Percentiles rank a stretch among this genome's conserved stretches.
phyloP scores from a whole-genome alignment of 1,139 yeast genomes.

The Meyerozyma sp. region DNA sequence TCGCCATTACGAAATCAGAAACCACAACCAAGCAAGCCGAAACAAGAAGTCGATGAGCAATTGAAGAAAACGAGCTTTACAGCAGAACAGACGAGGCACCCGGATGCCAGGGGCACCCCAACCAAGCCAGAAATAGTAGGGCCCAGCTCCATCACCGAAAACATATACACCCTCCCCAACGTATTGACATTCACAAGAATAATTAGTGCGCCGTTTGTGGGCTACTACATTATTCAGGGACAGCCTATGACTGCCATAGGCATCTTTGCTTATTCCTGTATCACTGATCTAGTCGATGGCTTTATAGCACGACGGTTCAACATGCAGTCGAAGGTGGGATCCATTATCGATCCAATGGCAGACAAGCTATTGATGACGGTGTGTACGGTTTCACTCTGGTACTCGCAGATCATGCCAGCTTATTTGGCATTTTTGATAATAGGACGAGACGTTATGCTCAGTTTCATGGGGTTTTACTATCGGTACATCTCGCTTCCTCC shows the following conservation, averaged over 20 bases:
- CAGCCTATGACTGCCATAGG: conserved; percentile 61
- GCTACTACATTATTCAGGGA: conserved; percentile 64
- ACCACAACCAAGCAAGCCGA: neutral
- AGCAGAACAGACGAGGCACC: neutral
- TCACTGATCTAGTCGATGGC: conserved; percentile 92
- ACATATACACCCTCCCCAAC: conserved; percentile 80
- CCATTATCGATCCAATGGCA: conserved; percentile 92
- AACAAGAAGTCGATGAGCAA: neutral
- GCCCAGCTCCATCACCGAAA: conserved; percentile 31
- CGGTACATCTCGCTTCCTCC: conserved; percentile 70
- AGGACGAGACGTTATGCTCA: conserved; percentile 79
- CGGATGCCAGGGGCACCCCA: neutral
- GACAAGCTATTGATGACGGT: conserved; percentile 88
- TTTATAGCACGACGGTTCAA: conserved; percentile 78
- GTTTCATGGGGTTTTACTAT: conserved; percentile 68
- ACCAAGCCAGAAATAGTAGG: neutral
- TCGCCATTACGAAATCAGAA: neutral
- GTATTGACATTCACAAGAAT: conserved; percentile 75
- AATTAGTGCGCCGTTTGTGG: conserved; percentile 75
- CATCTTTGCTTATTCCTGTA: conserved; percentile 75
- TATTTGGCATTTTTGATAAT: conserved; percentile 69
- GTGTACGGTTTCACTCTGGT: conserved; percentile 72
- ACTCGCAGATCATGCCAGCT: conserved; percentile 60
- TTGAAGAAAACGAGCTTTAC: neutral
- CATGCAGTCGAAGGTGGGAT: conserved; percentile 77